Evolutionary conservation across 2,329 filamentous ascomycete genomes (phyloP), one percentile per base, ranked within the genome.

Genomic region (Fusarium brevicatenulatum): DNA sequence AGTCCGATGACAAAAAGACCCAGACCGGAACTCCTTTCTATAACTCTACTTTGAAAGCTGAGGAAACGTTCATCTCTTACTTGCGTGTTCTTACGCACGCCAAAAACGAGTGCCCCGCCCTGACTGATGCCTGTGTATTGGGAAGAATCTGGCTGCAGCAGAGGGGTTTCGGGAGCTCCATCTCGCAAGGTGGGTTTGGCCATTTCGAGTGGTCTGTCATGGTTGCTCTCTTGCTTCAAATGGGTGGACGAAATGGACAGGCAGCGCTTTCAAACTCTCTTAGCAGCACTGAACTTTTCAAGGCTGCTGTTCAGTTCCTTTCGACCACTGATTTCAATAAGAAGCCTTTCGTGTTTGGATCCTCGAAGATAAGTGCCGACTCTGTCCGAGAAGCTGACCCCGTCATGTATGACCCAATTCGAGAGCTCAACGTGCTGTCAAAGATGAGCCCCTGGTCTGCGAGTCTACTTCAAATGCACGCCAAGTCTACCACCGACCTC

Each of bases 391-490:
- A 86, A 81, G 80, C 62, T 28, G 83, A 85, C 0, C 95, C 96
- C 2, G 87, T 95, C 36, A 85, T 98, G 54, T 97, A 93, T 78
- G 95, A 98, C 79, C 89, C 90, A 0, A 85, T 86, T 30, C 88
- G 93, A 70, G 89, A 91, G 36, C 85, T 97, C 62, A 99, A 99
- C 75, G 78, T 98, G 25, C 84, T 97, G 10, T 98, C 92, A 84
- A 98, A 97, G 82, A 97, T 98, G 93, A 92, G 91, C 1, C 83
- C 90, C 19, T 97, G 93, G 92, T 96, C 95, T 13, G 97, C 95
- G 74, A 84, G 84, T 30, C 82, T 92, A 64, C 86, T 99, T 47
- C 91, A 91, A 52, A 88, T 91, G 59, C 91, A 97, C 79, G 94
- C 95, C 44, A 90, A 87, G 70, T 87, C 89, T 47, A 95, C 95